Evolutionary conservation across 805 yeast species (phyloP).

Genomic region (Candida insectorum): DNA sequence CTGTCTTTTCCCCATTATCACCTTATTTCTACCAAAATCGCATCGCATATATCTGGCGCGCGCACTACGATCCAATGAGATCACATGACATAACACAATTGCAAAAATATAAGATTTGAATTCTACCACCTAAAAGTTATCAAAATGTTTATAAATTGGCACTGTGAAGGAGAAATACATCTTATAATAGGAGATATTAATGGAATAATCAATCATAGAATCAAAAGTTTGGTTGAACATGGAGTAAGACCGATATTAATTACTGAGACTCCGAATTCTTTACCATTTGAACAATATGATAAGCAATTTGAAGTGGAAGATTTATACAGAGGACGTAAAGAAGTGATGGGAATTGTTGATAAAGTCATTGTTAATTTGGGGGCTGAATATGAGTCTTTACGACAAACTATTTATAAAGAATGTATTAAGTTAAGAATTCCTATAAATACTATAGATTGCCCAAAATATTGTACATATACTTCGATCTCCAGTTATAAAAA

Average conservation of each 20-base stretch:
- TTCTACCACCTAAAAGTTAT: no score
- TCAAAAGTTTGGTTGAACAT: constrained; percentile 43
- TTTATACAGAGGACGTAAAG: constrained; percentile 57
- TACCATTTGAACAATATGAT: constrained; percentile 7
- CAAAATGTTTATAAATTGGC: constrained; percentile 34
- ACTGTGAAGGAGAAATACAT: constrained; percentile 51
- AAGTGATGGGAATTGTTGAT: constrained; percentile 67
- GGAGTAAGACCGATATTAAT: constrained; percentile 56
- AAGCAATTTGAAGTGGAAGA: constrained; percentile 37
- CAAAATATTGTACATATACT: constrained; percentile 72
- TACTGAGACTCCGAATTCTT: constrained; percentile 19
- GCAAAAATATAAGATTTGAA: not conserved
- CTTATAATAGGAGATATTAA: constrained; percentile 52
- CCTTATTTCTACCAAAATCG: not conserved
- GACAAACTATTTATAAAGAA: constrained; percentile 39
- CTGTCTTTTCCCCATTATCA: constrained; percentile 27
- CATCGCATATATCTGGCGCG: not conserved
- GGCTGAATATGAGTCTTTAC: constrained; percentile 30
- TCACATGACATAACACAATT: constrained; percentile 5
- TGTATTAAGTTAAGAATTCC: constrained; percentile 74
- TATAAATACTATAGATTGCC: constrained; percentile 71
- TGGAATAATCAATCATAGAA: constrained; percentile 45
- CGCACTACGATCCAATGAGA: no score
- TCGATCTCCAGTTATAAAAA: constrained; percentile 66
- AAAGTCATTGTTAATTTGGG: constrained; percentile 70